Evolutionary conservation across 345 rosid genomes (phyloP).

Genomic region (Brassica carinata): DNA sequence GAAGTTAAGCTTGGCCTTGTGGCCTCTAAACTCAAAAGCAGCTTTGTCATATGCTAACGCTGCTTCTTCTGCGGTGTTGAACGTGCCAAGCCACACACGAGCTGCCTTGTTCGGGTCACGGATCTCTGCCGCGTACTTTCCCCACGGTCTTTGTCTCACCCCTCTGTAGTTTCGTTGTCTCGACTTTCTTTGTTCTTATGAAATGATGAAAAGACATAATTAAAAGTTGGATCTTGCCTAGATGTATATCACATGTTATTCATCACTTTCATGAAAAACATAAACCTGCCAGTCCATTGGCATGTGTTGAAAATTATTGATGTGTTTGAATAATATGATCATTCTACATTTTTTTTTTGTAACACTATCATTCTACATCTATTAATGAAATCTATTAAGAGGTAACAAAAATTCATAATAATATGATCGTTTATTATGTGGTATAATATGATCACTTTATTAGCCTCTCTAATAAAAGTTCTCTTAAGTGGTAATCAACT

Average conservation of each 20-base stretch:
- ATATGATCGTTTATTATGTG: neutral
- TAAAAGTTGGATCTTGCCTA: neutral
- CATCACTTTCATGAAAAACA: neutral
- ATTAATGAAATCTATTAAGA: neutral
- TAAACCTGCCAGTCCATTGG: neutral
- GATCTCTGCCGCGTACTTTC: slow-evolving; percentile 43
- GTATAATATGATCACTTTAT: neutral
- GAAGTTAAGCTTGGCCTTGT: slow-evolving; percentile 44
- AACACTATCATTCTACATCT: neutral
- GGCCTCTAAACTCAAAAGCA: slow-evolving; percentile 40
- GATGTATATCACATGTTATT: neutral
- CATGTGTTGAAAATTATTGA: neutral
- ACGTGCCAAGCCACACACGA: slow-evolving; percentile 44
- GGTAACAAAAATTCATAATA: neutral
- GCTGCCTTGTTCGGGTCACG: slow-evolving; percentile 42
- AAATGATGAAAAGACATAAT: slow-evolving; percentile 6
- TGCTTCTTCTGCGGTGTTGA: slow-evolving; percentile 38
- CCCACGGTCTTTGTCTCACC: slow-evolving; percentile 45
- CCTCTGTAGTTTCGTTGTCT: slow-evolving; percentile 42
- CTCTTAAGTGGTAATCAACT: neutral
- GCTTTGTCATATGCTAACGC: slow-evolving; percentile 44
- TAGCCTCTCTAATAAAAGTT: neutral
- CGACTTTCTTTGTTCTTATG: slow-evolving; percentile 9
- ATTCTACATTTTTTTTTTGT: neutral
- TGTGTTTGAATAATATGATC: neutral